These are phyloP conservation scores for Leccinum variicolor DNA, from an alignment of 768 basidiomycete species.

Conservation along the genomic window DNA sequence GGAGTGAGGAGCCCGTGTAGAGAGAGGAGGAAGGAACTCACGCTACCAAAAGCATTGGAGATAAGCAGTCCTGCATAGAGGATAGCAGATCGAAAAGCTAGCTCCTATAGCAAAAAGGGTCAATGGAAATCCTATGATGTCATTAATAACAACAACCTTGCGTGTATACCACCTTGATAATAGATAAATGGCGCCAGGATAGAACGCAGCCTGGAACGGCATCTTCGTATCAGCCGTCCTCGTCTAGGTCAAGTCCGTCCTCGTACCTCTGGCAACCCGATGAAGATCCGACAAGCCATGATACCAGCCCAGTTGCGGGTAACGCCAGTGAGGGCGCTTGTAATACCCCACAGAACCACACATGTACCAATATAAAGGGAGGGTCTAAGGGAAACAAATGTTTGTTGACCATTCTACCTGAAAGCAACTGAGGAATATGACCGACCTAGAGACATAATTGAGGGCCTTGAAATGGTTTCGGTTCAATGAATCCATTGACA, in stretches of 20 bases:
- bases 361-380: constrained; percentile 60
- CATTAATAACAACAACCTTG: constrained; percentile 16
- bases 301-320: constrained; percentile 48
- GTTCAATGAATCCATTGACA: neutral
- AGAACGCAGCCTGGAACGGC: constrained; percentile 50
- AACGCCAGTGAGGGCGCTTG: constrained; percentile 61
- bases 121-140: neutral
- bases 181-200: constrained; percentile 51
- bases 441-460: constrained; percentile 50
- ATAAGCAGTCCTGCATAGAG: constrained; percentile 58
- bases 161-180: constrained; percentile 57
- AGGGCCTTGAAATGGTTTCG: constrained; percentile 39
- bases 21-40: constrained; percentile 28
- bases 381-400: constrained; percentile 38
- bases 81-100: constrained; percentile 61
- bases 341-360: constrained; percentile 60
- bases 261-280: constrained; percentile 56
- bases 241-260: too few species aligned
- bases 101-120: constrained; percentile 39
- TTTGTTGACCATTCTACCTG: neutral
- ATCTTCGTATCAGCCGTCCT: neutral
- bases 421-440: neutral
- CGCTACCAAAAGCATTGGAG: constrained; percentile 66
- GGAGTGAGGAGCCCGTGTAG: neutral
- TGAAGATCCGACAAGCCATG: constrained; percentile 54